phyloP scores from a whole-genome alignment of 2,329 filamentous ascomycete genomes.

The Aspergillus aculeatus region DNA sequence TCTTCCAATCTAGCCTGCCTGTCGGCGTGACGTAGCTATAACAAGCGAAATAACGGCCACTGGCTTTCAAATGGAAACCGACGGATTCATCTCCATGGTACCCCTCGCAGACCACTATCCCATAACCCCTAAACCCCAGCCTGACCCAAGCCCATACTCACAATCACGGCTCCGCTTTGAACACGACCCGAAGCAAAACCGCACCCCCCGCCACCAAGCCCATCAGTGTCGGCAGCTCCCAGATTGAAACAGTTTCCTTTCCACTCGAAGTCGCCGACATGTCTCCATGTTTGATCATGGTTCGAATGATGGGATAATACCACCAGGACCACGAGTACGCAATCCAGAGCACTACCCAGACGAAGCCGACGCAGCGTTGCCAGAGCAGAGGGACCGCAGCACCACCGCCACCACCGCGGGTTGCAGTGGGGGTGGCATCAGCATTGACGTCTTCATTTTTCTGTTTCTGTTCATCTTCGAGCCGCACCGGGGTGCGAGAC shows the following conservation, averaged over 20 bases:
- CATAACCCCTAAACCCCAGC: no score
- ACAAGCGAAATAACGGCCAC: no score
- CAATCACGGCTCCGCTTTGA: neutral
- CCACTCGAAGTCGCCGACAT: neutral
- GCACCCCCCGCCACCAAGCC: neutral
- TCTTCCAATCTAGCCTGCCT: no score
- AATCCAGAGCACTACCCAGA: conserved; percentile 2
- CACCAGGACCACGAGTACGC: neutral
- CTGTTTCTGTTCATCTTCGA: no score
- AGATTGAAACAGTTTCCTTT: neutral
- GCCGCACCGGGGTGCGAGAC: no score
- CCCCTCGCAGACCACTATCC: no score
- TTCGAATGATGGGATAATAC: conserved; percentile 2
- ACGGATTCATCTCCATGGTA: no score
- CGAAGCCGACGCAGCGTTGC: conserved; percentile 1
- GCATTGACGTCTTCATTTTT: neutral
- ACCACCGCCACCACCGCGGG: no score
- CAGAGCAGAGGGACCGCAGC: neutral
- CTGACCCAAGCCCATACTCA: no score
- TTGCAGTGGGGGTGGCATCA: neutral
- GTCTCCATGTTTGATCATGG: neutral
- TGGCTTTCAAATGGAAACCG: no score
- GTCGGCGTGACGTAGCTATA: no score
- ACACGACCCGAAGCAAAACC: neutral
- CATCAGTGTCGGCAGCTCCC: neutral